A percentile compares a stretch with the other conserved stretches of the same genome.
Evolutionary conservation across 441 rosid genomes (phyloP).

Genomic region (Lepidium campestre): DNA sequence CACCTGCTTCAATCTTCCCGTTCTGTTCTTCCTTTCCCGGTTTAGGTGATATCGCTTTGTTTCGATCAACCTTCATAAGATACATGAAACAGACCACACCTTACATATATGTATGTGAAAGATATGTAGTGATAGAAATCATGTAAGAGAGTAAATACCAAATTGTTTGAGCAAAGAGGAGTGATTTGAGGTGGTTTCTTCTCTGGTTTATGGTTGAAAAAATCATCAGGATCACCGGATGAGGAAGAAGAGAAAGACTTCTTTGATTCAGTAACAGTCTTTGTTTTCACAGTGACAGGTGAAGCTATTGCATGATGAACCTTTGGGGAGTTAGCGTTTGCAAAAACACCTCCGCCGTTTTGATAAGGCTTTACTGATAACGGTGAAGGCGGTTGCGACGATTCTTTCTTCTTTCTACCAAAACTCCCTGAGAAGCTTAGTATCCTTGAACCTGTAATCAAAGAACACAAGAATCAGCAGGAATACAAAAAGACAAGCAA

Average conservation of each 20-base stretch:
- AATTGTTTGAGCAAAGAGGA: slow-evolving; percentile 28
- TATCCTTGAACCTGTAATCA: slow-evolving; percentile 41
- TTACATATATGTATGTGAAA: background rate
- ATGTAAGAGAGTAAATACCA: slow-evolving; percentile 20
- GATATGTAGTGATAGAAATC: background rate
- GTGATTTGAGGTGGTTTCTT: slow-evolving; percentile 29
- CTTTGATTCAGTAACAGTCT: slow-evolving; percentile 31
- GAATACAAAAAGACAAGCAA: background rate
- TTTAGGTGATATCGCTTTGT: slow-evolving; percentile 12
- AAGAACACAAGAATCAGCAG: slow-evolving; percentile 15
- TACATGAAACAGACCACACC: background rate
- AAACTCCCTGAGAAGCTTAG: slow-evolving; percentile 50
- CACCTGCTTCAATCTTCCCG: slow-evolving; percentile 1
- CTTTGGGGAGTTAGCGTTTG: slow-evolving; percentile 19
- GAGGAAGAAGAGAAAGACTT: slow-evolving; percentile 37
- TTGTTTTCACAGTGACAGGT: slow-evolving; percentile 29
- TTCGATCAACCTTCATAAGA: slow-evolving; percentile 24
- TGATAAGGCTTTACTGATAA: slow-evolving; percentile 5
- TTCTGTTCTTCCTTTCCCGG: slow-evolving; percentile 25
- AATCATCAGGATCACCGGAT: slow-evolving; percentile 31
- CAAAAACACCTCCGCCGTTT: slow-evolving; percentile 25
- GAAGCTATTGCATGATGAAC: slow-evolving; percentile 25
- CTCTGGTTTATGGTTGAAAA: slow-evolving; percentile 32
- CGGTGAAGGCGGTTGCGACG: slow-evolving; percentile 31
- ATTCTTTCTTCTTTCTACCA: slow-evolving; percentile 58